Evolutionary conservation across 371 early-diverging fungal genomes (phyloP).

Genomic region (Dichotomocladium elegans): DNA sequence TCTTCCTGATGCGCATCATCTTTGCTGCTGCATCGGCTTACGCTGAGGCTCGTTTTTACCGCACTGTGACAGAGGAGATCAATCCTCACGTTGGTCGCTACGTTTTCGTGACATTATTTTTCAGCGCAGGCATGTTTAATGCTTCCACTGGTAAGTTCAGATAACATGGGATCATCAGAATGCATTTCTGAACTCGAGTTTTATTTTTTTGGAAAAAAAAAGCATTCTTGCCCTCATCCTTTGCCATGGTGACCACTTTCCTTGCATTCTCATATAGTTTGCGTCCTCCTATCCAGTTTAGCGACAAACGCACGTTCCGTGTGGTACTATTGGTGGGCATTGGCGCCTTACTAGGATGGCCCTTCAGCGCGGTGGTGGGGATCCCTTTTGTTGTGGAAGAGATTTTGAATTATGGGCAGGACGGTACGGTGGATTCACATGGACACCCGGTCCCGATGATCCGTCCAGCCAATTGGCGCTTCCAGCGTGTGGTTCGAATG

Average conservation of each 20-base stretch:
- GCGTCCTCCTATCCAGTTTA: constrained; percentile 45
- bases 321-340: constrained; percentile 61
- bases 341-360: constrained; percentile 87
- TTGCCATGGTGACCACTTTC: constrained; percentile 85
- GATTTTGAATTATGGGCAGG: constrained; percentile 50
- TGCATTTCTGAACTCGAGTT: background rate
- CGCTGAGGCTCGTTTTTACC: constrained; percentile 74
- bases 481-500: constrained; percentile 40
- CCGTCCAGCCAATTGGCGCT: constrained; percentile 33
- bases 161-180: too few relatives aligned
- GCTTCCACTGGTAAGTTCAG: constrained; percentile 61
- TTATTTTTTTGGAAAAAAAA: background rate
- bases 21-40: constrained; percentile 63
- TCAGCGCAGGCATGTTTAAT: constrained; percentile 86
- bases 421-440: constrained; percentile 20
- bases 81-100: constrained; percentile 69
- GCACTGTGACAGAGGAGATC: constrained; percentile 58
- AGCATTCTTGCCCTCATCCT: constrained; percentile 89
- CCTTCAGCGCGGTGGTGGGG: constrained; percentile 75
- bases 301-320: constrained; percentile 43
- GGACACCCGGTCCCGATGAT: constrained; percentile 26
- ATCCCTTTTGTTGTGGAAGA: constrained; percentile 80
- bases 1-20: constrained; percentile 65
- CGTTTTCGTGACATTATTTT: constrained; percentile 56
- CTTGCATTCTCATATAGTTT: constrained; percentile 70